Evolutionary conservation across 1,139 yeast species (phyloP).

Genomic region (Hansenula lynferdii): DNA sequence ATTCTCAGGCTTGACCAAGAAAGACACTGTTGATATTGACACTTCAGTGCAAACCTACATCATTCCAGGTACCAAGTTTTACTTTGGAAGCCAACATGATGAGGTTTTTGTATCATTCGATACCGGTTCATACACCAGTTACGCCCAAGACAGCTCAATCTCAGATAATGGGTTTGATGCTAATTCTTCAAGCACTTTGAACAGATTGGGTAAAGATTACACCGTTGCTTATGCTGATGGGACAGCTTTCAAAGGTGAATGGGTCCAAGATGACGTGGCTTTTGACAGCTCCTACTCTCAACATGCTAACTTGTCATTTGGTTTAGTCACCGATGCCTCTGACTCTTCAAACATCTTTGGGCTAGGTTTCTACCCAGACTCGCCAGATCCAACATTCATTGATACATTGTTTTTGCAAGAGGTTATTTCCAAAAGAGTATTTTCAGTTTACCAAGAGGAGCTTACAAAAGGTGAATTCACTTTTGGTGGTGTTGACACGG

Average conservation of each 20-base stretch:
- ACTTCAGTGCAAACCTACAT: conserved; percentile 3
- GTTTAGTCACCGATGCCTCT: conserved; percentile 4
- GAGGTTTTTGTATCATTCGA: conserved; percentile 3
- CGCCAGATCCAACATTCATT: conserved; percentile 8
- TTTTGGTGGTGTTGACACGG: conserved; percentile 45
- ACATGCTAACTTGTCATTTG: conserved; percentile 8
- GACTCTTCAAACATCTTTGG: conserved; percentile 11
- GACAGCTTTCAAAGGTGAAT: conserved; percentile 4
- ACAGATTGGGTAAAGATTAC: background rate
- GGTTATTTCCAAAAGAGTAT: conserved; percentile 32
- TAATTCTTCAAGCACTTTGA: background rate
- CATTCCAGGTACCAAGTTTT: conserved; percentile 6
- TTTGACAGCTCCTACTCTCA: background rate
- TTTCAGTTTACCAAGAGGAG: conserved; percentile 27
- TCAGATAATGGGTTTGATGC: conserved; percentile 1
- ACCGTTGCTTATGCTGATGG: conserved; percentile 5
- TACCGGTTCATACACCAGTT: conserved; percentile 6
- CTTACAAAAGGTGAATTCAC: conserved; percentile 28
- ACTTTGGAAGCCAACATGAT: conserved; percentile 4
- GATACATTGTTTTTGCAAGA: conserved; percentile 21
- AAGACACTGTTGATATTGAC: background rate
- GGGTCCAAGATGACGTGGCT: conserved; percentile 6
- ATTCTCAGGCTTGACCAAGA: background rate
- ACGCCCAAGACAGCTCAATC: conserved; percentile 3
- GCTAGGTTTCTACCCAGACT: conserved; percentile 7